A percentile compares a stretch with the other conserved stretches of the same genome.
Evolutionary conservation across 768 basidiomycete genomes (phyloP).

Genomic region (Clathrus columnatus): DNA sequence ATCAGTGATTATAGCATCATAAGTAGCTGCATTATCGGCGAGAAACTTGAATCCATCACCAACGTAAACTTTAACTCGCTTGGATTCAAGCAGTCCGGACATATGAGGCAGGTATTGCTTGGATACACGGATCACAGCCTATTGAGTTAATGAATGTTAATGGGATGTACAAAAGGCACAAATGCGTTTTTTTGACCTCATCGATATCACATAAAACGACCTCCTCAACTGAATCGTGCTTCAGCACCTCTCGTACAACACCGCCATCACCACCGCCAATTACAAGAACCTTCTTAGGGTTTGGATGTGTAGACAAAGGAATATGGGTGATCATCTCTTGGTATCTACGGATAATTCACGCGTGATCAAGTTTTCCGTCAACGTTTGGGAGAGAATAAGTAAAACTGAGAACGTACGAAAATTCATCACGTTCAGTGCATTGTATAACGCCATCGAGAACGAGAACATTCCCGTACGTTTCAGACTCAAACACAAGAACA

Average conservation of each 20-base stretch:
- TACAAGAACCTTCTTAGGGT: slow-evolving; percentile 92
- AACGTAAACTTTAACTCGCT: slow-evolving; percentile 75
- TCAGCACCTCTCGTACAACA: slow-evolving; percentile 93
- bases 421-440: slow-evolving; percentile 97
- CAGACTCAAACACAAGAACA: slow-evolving; percentile 93
- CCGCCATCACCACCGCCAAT: slow-evolving; percentile 99
- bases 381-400: too few species aligned
- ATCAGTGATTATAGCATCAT: slow-evolving; percentile 98
- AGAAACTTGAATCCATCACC: slow-evolving; percentile 98
- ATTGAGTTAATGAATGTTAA: not conserved
- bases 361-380: too few species aligned
- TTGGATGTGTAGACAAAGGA: slow-evolving; percentile 92
- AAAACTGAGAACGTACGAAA: slow-evolving; percentile 60
- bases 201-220: slow-evolving; percentile 98
- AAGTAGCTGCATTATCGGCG: slow-evolving; percentile 72
- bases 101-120: slow-evolving; percentile 92
- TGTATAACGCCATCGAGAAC: slow-evolving; percentile 94
- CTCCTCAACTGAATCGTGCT: slow-evolving; percentile 82
- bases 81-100: slow-evolving; percentile 71
- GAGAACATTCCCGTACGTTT: slow-evolving; percentile 94
- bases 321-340: slow-evolving; percentile 99
- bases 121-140: slow-evolving; percentile 93
- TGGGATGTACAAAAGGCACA: not conserved
- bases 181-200: slow-evolving; percentile 45
- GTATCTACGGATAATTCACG: slow-evolving; percentile 45